Percentiles rank a stretch among this genome's conserved stretches.
Evolutionary conservation across 192 early-diverging fungal species (phyloP).

Genomic region (Powellomyces hirtus): DNA sequence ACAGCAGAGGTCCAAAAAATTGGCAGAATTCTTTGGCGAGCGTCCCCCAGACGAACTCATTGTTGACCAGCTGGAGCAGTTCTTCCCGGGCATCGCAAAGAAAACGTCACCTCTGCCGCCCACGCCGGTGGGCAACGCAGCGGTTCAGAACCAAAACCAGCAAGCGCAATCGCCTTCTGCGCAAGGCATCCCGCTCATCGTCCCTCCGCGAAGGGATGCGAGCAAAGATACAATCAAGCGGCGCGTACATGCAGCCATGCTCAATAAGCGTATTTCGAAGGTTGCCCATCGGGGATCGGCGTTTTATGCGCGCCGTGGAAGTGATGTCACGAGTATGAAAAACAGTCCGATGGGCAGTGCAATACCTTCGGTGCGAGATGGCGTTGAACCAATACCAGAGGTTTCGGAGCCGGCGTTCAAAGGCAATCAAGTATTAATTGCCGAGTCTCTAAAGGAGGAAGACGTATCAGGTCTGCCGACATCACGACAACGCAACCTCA

Average conservation of each 20-base stretch:
- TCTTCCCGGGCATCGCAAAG: constrained; percentile 71
- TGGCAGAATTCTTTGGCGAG: constrained; percentile 86
- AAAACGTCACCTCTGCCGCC: background rate
- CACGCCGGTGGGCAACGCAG: background rate
- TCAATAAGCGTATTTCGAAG: constrained; percentile 37
- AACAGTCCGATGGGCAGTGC: background rate
- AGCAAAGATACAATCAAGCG: constrained; percentile 22
- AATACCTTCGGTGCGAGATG: no score
- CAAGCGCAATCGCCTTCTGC: background rate
- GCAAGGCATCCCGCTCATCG: constrained; percentile 4
- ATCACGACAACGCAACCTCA: no score
- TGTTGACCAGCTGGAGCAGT: constrained; percentile 84
- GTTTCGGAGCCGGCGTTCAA: no score
- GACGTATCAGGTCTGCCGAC: no score
- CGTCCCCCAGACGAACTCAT: constrained; percentile 92
- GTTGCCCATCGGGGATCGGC: constrained; percentile 12
- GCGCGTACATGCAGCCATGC: constrained; percentile 34
- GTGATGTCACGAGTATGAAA: background rate
- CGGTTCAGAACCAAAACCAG: background rate
- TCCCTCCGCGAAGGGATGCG: constrained; percentile 14
- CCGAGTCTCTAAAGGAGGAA: no score
- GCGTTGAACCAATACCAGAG: no score
- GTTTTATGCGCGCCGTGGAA: constrained; percentile 14
- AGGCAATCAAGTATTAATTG: no score
- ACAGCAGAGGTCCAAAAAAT: constrained; percentile 23